Base-by-base conservation (phyloP, 257 asterid species). In the Solanum virginianum region DNA sequence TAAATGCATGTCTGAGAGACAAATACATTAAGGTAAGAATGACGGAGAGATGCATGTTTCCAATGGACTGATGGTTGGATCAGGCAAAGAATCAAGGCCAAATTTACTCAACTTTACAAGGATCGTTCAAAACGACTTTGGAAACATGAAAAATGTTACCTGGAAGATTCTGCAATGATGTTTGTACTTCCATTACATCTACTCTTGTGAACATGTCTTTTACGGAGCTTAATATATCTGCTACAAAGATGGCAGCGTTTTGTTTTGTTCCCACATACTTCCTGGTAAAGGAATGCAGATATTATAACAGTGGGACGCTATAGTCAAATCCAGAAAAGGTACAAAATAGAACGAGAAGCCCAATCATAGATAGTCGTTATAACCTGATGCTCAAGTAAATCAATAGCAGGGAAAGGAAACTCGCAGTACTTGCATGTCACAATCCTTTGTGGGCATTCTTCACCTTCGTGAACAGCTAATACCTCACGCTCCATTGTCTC, bases 341-440 rank as follows among this genome's bases (percentile, higher is more conserved):
- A 74, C 13, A 45, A 74, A 74, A 7, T 47, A 13, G 41, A 36
- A 72, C 41, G 41, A 72, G 54, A 71, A 43, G 11, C 12, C 4
- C 45, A 79, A 84, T 68, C 15, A 71, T 49, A 82, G 84, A 74
- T 22, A 59, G 39, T 55, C 41, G 65, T 69, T 75, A 80, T 65
- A 85, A 95, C 99, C 98, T 97, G 95, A 92, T 97, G 99, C 90
- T 93, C 93, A 88, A 94, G 45, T 71, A 97, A 90, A 92, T 97
- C 99, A 88, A 91, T 82, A 49, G 98, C 98, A 70, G 98, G 99
- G 82, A 94, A 93, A 47, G 96, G 99, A 87, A 93, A 92, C 92
- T 95, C 98, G 88, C 98, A 96, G 85, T 84, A 96, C 71, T 96
- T 98, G 85, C 99, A 96, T 16, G 97, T 95, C 84, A 90, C 98